Percentiles rank a stretch among this genome's conserved stretches.
phyloP scores from a whole-genome alignment of 768 basidiomycete species.

The Termitomyces sp. region DNA sequence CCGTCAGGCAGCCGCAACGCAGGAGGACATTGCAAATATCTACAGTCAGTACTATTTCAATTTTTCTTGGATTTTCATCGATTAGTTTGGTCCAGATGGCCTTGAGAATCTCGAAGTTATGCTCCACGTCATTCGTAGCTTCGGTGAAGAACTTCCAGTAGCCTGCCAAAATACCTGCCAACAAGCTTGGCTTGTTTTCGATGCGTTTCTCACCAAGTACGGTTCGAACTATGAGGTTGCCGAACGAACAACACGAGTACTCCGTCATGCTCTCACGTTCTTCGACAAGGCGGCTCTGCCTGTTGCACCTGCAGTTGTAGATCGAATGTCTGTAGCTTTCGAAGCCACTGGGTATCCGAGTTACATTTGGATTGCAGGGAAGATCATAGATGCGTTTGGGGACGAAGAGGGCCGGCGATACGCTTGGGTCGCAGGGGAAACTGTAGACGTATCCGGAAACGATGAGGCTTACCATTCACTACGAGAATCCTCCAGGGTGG shows the following conservation, averaged over 20 bases:
- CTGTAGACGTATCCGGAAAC: conserved; percentile 67
- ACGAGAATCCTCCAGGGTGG: conserved; percentile 47
- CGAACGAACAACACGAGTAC: conserved; percentile 78
- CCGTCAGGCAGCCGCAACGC: conserved; percentile 50
- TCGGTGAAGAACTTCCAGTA: conserved; percentile 76
- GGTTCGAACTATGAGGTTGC: conserved; percentile 70
- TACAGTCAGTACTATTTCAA: conserved; percentile 45
- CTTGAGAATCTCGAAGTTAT: conserved; percentile 94
- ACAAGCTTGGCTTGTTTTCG: conserved; percentile 82
- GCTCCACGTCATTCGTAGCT: conserved; percentile 74
- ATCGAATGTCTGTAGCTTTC: conserved; percentile 73
- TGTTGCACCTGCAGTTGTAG: conserved; percentile 65
- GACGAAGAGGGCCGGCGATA: conserved; percentile 56
- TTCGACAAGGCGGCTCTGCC: conserved; percentile 65
- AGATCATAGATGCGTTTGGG: conserved; percentile 75
- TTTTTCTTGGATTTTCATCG: neutral
- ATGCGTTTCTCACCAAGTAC: conserved; percentile 72
- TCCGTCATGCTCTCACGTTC: conserved; percentile 79
- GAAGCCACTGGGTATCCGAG: conserved; percentile 76
- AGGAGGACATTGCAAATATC: conserved; percentile 64
- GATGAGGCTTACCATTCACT: conserved; percentile 48
- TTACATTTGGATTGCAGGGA: conserved; percentile 93
- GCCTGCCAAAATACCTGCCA: conserved; percentile 73
- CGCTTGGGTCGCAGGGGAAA: conserved; percentile 90
- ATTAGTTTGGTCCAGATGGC: conserved; percentile 44